These are phyloP conservation scores for Chrysosporium keratinophilum DNA, from an alignment of 2,329 filamentous ascomycete genomes.

Conservation along the genomic window DNA sequence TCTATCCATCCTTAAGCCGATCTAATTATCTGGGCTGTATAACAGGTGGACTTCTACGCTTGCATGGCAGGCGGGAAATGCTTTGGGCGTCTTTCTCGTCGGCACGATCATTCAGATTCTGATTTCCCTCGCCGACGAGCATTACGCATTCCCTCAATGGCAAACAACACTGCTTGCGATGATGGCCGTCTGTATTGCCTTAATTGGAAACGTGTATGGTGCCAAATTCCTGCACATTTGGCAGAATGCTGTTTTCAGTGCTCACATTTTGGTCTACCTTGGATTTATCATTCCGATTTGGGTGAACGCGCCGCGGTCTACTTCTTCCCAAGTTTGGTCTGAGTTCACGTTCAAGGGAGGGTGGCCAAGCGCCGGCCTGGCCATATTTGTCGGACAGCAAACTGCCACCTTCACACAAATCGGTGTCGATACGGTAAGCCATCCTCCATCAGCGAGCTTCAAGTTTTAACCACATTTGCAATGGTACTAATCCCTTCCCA, in stretches of 20 bases:
- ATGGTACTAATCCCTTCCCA: not conserved
- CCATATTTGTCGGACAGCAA: slow-evolving; percentile 30
- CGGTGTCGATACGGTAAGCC: slow-evolving; percentile 13
- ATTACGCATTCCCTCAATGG: slow-evolving; percentile 34
- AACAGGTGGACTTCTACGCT: slow-evolving; percentile 35
- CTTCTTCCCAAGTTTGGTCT: slow-evolving; percentile 26
- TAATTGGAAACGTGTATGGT: slow-evolving; percentile 37
- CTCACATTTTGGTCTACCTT: slow-evolving; percentile 41
- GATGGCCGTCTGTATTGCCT: slow-evolving; percentile 32
- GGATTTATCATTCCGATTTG: slow-evolving; percentile 32
- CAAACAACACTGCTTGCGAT: slow-evolving; percentile 41
- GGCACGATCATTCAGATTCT: slow-evolving; percentile 37
- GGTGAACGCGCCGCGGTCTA: slow-evolving; percentile 22
- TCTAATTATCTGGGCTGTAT: not conserved
- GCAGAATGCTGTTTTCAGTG: slow-evolving; percentile 40
- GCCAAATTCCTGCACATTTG: slow-evolving; percentile 39
- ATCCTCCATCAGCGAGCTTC: not conserved
- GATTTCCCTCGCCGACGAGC: slow-evolving; percentile 30
- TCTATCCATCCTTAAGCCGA: not conserved
- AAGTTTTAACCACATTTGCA: not conserved
- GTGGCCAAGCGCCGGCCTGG: slow-evolving; percentile 29
- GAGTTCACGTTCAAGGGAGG: slow-evolving; percentile 29
- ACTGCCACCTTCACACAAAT: slow-evolving; percentile 24
- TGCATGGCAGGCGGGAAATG: slow-evolving; percentile 39
- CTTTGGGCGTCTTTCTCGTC: slow-evolving; percentile 36